A percentile compares a stretch with the other conserved stretches of the same genome.
Evolutionary conservation across 352 stramenopile genomes (phyloP).

Genomic region (Phytophthora quininea): DNA sequence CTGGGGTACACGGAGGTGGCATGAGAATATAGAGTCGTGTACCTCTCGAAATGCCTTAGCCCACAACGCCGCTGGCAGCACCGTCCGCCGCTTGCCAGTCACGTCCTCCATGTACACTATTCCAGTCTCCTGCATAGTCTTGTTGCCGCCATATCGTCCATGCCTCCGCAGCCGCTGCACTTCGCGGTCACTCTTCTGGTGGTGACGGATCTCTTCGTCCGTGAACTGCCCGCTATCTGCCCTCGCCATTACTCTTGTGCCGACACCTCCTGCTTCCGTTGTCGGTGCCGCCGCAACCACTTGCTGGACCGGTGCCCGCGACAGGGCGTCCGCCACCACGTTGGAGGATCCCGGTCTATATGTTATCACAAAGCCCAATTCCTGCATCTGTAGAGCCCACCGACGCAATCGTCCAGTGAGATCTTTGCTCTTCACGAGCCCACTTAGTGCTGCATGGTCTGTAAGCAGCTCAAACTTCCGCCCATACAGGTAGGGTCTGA

Average conservation of each 20-base stretch:
- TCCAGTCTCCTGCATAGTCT: too few species aligned
- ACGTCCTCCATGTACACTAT: not conserved
- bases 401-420: constrained; percentile 8
- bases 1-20: constrained; percentile 6
- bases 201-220: not conserved
- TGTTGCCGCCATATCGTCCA: not conserved
- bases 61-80: not conserved
- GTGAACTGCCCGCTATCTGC: not conserved
- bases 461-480: constrained; percentile 24
- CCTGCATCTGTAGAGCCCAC: constrained; percentile 24
- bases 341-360: constrained; percentile 13
- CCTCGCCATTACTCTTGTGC: too few species aligned
- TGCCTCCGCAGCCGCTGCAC: not conserved
- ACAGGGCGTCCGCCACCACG: constrained; percentile 23
- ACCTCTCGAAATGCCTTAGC: not conserved
- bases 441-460: constrained; percentile 25
- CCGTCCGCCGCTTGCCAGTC: too few species aligned
- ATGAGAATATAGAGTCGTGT: constrained; percentile 5
- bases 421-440: constrained; percentile 22
- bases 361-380: constrained; percentile 23
- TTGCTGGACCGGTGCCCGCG: not conserved
- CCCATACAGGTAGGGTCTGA: constrained; percentile 27
- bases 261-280: too few species aligned
- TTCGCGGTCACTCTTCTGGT: not conserved
- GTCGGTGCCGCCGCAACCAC: too few species aligned